Evolutionary conservation across 768 basidiomycete species (phyloP), one percentile per base, ranked within the genome.

Genomic region (Suillus spraguei): DNA sequence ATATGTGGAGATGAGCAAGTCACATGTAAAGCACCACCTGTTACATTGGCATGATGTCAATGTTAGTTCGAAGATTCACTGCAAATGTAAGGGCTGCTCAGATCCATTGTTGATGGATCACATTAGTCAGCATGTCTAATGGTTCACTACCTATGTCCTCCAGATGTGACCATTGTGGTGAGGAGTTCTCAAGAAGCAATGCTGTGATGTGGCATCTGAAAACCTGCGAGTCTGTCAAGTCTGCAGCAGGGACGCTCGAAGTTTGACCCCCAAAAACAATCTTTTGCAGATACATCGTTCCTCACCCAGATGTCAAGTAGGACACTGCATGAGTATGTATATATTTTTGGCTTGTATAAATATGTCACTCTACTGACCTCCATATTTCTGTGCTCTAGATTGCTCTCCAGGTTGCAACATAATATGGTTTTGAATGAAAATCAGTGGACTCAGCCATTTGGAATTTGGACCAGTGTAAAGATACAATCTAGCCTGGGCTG

Each of bases 1-100:
- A 4, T 46, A n/a, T 5, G 10, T 46, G 20, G 44, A 46, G 9
- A 11, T 46, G 4, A 46, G 4, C 4, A 46, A n/a, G 4, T 10
- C 2, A 11, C 9, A 4, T n/a, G 10, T 46, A n/a, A 10, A 4
- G 2, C 4, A n/a, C 4, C 44, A 46, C n/a, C 44, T 46, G 10
- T 5, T n/a, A 0, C 4, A n/a, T 2, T n/a, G 44, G 44, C 44
- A 46, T 46, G 44, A 9, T n/a, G 44, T 46, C 4, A 0, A 10
- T n/a, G 1, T 4, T 11, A 0, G 2, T 46, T 0, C 0, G n/a
- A 5, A 0, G 10, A 4, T 10, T 10, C 9, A 0, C 44, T 46
- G 44, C 44, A 46, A 46, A n/a, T 46, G n/a, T 5, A 3, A 46
- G n/a, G 44, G 44, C 11, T 46, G 44, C n/a, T 11, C 10, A 0